These are phyloP conservation scores for Boletus rubescentipes DNA, from an alignment of 768 basidiomycete genomes.

Conservation along the genomic window DNA sequence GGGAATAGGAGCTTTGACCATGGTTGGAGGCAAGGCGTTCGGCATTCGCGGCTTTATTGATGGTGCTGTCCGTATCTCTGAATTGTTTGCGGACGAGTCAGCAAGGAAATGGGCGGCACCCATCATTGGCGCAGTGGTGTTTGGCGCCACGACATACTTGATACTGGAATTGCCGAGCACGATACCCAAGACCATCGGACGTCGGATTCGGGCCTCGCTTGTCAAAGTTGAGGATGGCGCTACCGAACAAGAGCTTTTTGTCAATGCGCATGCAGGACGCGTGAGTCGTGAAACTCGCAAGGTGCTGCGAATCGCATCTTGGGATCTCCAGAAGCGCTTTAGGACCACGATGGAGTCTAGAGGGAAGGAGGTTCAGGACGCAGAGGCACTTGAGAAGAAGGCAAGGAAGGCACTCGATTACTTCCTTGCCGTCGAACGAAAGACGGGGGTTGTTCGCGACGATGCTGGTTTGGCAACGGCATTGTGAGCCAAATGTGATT, in stretches of 20 bases:
- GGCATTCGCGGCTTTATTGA: constrained; percentile 78
- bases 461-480: constrained; percentile 21
- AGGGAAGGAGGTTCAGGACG: constrained; percentile 69
- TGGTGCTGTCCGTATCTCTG: constrained; percentile 68
- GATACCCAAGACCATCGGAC: constrained; percentile 87
- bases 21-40: constrained; percentile 82
- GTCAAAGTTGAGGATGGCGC: constrained; percentile 43
- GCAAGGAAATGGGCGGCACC: constrained; percentile 88
- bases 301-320: constrained; percentile 85
- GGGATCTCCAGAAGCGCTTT: constrained; percentile 87
- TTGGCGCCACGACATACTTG: constrained; percentile 78
- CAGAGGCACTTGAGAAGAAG: constrained; percentile 73
- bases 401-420: constrained; percentile 69
- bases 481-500: constrained; percentile 3
- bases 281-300: constrained; percentile 87
- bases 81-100: constrained; percentile 77
- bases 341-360: constrained; percentile 76
- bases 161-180: constrained; percentile 84
- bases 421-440: constrained; percentile 55
- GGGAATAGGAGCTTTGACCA: constrained; percentile 82
- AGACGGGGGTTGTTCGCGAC: constrained; percentile 41
- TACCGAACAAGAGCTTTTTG: constrained; percentile 56
- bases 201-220: constrained; percentile 72
- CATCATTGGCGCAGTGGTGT: constrained; percentile 69
- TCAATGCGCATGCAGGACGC: constrained; percentile 65